These are phyloP conservation scores for Hippophae tibetana DNA, from an alignment of 306 rosid genomes.

Conservation along the genomic window DNA sequence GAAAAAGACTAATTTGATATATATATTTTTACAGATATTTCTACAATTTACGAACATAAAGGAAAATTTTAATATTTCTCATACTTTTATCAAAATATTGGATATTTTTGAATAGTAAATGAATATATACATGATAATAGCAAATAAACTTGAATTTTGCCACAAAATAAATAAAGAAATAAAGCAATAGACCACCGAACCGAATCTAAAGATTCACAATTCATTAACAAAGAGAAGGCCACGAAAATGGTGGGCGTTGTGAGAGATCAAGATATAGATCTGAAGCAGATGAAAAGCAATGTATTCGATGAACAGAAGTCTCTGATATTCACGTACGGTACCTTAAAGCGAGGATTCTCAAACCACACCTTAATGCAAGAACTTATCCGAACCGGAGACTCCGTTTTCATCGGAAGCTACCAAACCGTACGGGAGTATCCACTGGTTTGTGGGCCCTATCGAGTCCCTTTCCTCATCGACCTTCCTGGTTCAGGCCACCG, in stretches of 20 bases:
- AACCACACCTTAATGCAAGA: constrained; percentile 62
- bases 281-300: neutral
- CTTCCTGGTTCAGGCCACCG: constrained; percentile 46
- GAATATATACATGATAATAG: no score
- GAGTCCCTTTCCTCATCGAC: constrained; percentile 67
- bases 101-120: no score
- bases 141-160: no score
- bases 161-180: no score
- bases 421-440: constrained; percentile 38
- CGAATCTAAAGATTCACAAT: no score
- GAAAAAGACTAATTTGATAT: no score
- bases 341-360: constrained; percentile 51
- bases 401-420: constrained; percentile 43
- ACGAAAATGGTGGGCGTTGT: constrained; percentile 27
- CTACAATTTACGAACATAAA: no score
- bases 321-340: constrained; percentile 65
- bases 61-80: no score
- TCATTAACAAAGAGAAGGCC: no score
- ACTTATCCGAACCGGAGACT: constrained; percentile 51
- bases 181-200: no score
- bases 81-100: no score
- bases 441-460: constrained; percentile 67
- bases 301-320: neutral
- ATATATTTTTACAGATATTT: no score
- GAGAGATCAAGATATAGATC: neutral